A percentile compares a stretch with the other conserved stretches of the same genome.
phyloP scores from a whole-genome alignment of 805 yeast species.

The Yamadazyma kitorensis region DNA sequence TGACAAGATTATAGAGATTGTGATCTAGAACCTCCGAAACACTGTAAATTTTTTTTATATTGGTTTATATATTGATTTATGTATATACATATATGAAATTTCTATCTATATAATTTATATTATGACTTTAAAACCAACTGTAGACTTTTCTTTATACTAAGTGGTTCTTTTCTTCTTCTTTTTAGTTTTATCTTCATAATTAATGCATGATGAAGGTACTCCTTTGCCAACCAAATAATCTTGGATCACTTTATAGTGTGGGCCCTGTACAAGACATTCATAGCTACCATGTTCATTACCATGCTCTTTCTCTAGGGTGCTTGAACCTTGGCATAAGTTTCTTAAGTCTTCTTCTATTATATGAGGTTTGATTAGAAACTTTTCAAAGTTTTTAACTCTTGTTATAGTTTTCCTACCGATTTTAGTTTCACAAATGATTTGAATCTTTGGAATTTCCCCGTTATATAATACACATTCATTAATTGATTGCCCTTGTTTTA shows the following conservation, averaged over 20 bases:
- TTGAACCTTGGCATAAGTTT: constrained; percentile 84
- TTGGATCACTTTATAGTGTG: constrained; percentile 65
- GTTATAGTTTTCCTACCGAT: constrained; percentile 84
- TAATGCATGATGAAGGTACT: constrained; percentile 62
- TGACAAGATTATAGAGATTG: constrained; percentile 57
- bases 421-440: constrained; percentile 67
- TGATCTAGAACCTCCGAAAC: too few species aligned
- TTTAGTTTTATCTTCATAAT: constrained; percentile 59
- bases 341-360: constrained; percentile 66
- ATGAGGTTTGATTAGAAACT: constrained; percentile 61
- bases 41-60: too few species aligned
- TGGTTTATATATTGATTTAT: constrained; percentile 9
- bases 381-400: constrained; percentile 64
- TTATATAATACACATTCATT: constrained; percentile 39
- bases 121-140: not conserved
- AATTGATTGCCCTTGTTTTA: constrained; percentile 41
- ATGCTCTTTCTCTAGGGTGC: constrained; percentile 64
- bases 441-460: constrained; percentile 68
- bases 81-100: constrained; percentile 2
- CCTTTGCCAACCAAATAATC: constrained; percentile 61
- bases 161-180: constrained; percentile 36
- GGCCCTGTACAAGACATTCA: constrained; percentile 89
- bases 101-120: not conserved
- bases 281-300: constrained; percentile 52
- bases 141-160: too few species aligned